A percentile compares a stretch with the other conserved stretches of the same genome.
Evolutionary conservation across 176 grass and related monocot genomes (phyloP).

Genomic region (Carex pumila): DNA sequence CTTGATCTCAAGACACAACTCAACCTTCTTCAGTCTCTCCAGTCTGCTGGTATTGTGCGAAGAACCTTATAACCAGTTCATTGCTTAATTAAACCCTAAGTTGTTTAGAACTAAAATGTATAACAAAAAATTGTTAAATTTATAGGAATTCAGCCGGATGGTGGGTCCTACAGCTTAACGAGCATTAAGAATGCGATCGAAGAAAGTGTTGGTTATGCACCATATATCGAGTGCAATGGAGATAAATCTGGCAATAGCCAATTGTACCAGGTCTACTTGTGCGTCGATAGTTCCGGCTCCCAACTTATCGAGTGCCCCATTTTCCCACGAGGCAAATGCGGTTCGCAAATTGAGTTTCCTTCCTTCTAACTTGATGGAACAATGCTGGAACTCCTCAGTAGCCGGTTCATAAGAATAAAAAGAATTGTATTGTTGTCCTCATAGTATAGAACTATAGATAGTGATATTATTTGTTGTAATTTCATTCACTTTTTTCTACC

Average conservation of each 20-base stretch:
- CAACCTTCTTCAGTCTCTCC: conserved; percentile 34
- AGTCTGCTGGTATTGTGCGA: conserved; percentile 21
- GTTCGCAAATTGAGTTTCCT: conserved; percentile 57
- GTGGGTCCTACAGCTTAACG: conserved; percentile 38
- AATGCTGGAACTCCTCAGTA: not conserved
- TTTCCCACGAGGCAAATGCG: conserved; percentile 34
- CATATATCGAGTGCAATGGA: conserved; percentile 69
- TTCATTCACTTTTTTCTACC: not conserved
- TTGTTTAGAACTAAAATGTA: not conserved
- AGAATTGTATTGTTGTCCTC: not conserved
- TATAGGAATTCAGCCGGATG: conserved; percentile 44
- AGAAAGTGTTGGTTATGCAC: conserved; percentile 30
- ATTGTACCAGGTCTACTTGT: conserved; percentile 89
- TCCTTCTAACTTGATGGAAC: conserved; percentile 26
- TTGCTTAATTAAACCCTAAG: not conserved
- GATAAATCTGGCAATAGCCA: conserved; percentile 73
- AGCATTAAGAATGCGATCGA: conserved; percentile 42
- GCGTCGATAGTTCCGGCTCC: conserved; percentile 36
- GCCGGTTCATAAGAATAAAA: not conserved
- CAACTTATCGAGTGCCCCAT: conserved; percentile 64
- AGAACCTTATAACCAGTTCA: not conserved
- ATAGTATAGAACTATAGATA: not conserved
- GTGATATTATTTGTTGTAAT: not conserved
- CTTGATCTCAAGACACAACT: conserved; percentile 44
- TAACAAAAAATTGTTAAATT: not conserved